A percentile compares a stretch with the other conserved stretches of the same genome.
These are phyloP conservation scores for Phylloporus sp. DNA, from an alignment of 768 basidiomycete genomes.

Conservation along the genomic window DNA sequence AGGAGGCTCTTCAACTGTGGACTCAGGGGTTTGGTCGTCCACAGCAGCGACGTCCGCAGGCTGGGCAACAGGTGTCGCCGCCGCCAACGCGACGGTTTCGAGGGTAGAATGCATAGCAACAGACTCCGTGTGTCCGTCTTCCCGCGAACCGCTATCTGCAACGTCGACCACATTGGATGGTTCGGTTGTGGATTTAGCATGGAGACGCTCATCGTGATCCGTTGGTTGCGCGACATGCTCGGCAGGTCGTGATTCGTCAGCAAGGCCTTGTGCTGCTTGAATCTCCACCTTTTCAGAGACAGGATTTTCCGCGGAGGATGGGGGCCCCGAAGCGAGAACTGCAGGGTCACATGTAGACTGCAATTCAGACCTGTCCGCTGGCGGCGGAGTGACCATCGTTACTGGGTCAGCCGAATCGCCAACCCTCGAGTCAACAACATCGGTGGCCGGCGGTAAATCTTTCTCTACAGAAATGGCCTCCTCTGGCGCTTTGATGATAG, in stretches of 20 bases:
- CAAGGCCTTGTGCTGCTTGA: neutral
- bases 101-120: conserved; percentile 1
- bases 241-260: neutral
- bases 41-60: neutral
- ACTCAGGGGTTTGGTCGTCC: neutral
- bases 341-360: neutral
- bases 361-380: neutral
- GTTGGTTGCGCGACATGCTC: neutral
- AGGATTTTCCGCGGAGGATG: neutral
- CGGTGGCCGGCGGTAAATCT: neutral
- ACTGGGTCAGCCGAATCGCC: neutral
- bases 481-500: conserved; percentile 3
- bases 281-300: neutral
- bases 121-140: neutral
- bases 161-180: neutral
- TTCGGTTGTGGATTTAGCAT: neutral
- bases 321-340: neutral
- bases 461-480: conserved; percentile 6
- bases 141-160: conserved; percentile 1
- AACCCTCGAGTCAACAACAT: neutral
- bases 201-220: neutral
- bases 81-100: conserved; percentile 1
- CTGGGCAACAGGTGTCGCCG: neutral
- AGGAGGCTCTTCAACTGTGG: conserved; percentile 1
- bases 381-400: neutral